A percentile compares a stretch with the other conserved stretches of the same genome.
phyloP scores from a whole-genome alignment of 116 monocot species.

The Trichopus zeylanicus region DNA sequence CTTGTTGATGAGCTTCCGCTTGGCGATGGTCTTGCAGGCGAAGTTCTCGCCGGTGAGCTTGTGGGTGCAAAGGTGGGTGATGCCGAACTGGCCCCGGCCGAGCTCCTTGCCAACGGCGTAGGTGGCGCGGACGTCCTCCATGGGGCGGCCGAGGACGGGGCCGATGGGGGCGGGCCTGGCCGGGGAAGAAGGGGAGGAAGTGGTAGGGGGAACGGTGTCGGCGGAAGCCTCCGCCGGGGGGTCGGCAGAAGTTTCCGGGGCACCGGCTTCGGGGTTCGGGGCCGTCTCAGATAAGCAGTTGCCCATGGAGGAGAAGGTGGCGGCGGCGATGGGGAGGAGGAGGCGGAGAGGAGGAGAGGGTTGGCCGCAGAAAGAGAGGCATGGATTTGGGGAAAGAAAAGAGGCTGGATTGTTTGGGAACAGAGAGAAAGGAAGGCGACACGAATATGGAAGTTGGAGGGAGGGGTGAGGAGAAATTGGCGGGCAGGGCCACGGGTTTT shows the following conservation, averaged over 20 bases:
- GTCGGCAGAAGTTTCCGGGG: neutral
- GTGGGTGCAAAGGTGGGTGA: slow-evolving; percentile 40
- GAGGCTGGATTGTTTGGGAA: neutral
- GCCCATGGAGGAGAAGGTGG: slow-evolving; percentile 18
- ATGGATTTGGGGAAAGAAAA: neutral
- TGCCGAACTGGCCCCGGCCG: slow-evolving; percentile 46
- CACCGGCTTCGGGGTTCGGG: neutral
- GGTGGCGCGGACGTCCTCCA: slow-evolving; percentile 29
- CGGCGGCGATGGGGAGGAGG: too few species aligned
- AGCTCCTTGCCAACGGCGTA: slow-evolving; percentile 48
- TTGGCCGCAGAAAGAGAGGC: neutral
- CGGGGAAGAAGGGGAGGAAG: neutral
- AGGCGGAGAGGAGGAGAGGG: neutral
- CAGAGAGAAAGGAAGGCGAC: neutral
- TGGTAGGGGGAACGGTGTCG: neutral
- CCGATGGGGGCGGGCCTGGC: slow-evolving; percentile 18
- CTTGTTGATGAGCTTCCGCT: slow-evolving; percentile 36
- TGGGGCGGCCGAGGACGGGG: slow-evolving; percentile 38
- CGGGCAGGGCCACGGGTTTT: slow-evolving; percentile 12
- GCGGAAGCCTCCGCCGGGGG: neutral
- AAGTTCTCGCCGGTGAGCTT: slow-evolving; percentile 25
- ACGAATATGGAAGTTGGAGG: neutral
- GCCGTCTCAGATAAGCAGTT: slow-evolving; percentile 17
- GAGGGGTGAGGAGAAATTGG: slow-evolving; percentile 14
- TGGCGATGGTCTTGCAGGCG: slow-evolving; percentile 59